A percentile compares a stretch with the other conserved stretches of the same genome.
phyloP scores from a whole-genome alignment of 2,329 filamentous ascomycete species.

The Hymenoscyphus fructigenus region DNA sequence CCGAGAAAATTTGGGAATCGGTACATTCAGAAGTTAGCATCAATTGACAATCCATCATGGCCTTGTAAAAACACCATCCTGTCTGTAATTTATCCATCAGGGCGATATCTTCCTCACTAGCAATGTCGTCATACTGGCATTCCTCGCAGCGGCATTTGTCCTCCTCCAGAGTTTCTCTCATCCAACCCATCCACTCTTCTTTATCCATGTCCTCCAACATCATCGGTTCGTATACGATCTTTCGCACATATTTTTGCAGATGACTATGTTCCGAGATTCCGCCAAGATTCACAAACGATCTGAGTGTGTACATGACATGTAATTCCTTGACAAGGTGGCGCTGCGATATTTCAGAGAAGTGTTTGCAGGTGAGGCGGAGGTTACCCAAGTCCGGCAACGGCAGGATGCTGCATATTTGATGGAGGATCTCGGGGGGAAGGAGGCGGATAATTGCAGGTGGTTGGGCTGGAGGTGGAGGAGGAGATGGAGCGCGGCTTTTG shows the following conservation, averaged over 20 bases:
- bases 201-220: neutral
- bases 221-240: neutral
- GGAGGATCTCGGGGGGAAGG: neutral
- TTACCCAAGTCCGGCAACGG: neutral
- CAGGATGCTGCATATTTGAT: neutral
- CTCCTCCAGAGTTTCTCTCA: neutral
- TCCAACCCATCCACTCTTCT: neutral
- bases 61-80: neutral
- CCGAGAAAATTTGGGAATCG: neutral
- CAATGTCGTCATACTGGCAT: neutral
- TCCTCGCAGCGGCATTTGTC: neutral
- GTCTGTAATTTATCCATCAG: neutral
- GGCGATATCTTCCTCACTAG: neutral
- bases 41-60: neutral
- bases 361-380: neutral
- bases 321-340: neutral
- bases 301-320: neutral
- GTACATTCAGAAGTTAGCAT: neutral
- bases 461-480: neutral
- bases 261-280: neutral
- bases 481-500: neutral
- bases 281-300: neutral
- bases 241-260: neutral
- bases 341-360: neutral
- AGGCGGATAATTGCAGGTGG: neutral